A percentile compares a stretch with the other conserved stretches of the same genome.
Evolutionary conservation across 2,329 filamentous ascomycete genomes (phyloP).

Genomic region (Epicoccum nigrum): DNA sequence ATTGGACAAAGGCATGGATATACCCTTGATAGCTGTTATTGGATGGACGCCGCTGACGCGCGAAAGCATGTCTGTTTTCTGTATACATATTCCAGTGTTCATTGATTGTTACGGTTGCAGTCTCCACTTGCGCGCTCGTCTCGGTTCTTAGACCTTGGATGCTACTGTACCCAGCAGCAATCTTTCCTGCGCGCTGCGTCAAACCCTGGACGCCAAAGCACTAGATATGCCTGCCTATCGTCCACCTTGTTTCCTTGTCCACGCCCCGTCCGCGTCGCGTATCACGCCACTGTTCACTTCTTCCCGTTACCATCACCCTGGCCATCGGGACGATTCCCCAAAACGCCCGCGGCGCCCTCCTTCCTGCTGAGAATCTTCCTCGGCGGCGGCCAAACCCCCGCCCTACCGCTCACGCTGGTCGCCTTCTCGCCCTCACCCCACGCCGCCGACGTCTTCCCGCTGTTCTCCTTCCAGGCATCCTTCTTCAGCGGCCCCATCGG

Average conservation of each 20-base stretch:
- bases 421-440: conserved; percentile 16
- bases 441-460: conserved; percentile 2
- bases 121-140: too few relatives aligned
- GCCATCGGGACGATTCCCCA: not conserved
- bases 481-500: not conserved
- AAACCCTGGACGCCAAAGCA: not conserved
- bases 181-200: not conserved
- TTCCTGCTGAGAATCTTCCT: conserved; percentile 36
- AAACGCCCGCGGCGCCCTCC: conserved; percentile 10
- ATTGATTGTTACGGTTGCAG: too few relatives aligned
- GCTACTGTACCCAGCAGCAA: too few relatives aligned
- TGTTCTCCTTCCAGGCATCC: conserved; percentile 19
- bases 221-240: too few relatives aligned
- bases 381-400: conserved; percentile 34
- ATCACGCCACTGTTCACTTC: not conserved
- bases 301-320: not conserved
- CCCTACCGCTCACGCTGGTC: conserved; percentile 24
- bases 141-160: too few relatives aligned
- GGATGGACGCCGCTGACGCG: conserved; percentile 10
- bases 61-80: not conserved
- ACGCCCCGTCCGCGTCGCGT: not conserved
- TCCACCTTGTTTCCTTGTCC: not conserved
- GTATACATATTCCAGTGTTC: not conserved
- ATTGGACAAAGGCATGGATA: conserved; percentile 16
- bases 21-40: conserved; percentile 19